A percentile compares a stretch with the other conserved stretches of the same genome.
Conservation (phyloP, 371 early-diverging fungal genomes). For the Apophysomyces variabilis region DNA sequence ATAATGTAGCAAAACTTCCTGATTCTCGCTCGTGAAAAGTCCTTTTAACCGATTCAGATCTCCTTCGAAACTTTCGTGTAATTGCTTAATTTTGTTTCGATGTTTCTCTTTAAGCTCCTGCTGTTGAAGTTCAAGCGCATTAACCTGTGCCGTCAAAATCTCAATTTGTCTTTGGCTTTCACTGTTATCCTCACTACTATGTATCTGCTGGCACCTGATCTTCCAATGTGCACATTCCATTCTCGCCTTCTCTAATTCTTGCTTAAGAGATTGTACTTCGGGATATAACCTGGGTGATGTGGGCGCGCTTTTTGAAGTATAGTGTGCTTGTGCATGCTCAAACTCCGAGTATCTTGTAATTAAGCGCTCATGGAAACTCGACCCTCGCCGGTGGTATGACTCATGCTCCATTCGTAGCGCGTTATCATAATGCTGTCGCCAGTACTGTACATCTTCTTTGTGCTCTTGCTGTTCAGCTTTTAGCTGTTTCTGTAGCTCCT, state of each 20-base stretch:
- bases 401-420: constrained; percentile 26
- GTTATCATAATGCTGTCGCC: constrained; percentile 18
- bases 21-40: constrained; percentile 30
- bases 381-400: constrained; percentile 29
- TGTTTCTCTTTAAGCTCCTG: constrained; percentile 1
- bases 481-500: constrained; percentile 20
- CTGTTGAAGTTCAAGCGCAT: neutral
- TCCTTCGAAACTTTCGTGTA: constrained; percentile 12
- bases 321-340: constrained; percentile 5
- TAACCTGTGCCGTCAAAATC: neutral
- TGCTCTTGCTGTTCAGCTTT: constrained; percentile 20
- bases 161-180: neutral
- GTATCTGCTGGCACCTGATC: constrained; percentile 13
- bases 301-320: constrained; percentile 21
- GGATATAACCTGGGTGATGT: constrained; percentile 16
- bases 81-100: constrained; percentile 8
- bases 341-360: constrained; percentile 19
- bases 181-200: constrained; percentile 11
- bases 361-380: constrained; percentile 26
- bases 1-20: constrained; percentile 30
- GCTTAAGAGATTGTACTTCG: neutral
- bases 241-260: neutral
- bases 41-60: constrained; percentile 21
- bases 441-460: constrained; percentile 20
- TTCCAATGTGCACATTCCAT: constrained; percentile 6